phyloP scores from a whole-genome alignment of 345 rosid genomes.

The Turritis glabra region DNA sequence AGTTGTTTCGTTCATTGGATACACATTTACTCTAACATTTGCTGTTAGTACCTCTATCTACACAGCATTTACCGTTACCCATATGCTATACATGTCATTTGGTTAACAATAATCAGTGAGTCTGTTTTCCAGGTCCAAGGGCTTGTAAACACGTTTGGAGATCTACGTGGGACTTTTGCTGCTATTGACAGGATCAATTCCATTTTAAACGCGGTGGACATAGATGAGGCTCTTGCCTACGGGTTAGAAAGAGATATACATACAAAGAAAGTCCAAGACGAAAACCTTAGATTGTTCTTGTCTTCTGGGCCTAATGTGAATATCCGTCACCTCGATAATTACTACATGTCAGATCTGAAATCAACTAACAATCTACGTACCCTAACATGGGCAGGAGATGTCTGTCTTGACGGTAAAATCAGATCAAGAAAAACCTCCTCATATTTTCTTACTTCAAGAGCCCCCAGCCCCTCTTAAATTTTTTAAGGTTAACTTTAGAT shows the following conservation, averaged over 20 bases:
- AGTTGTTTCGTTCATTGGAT: slow-evolving; percentile 92
- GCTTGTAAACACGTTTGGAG: slow-evolving; percentile 90
- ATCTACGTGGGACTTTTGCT: slow-evolving; percentile 88
- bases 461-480: not conserved
- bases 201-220: slow-evolving; percentile 69
- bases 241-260: slow-evolving; percentile 87
- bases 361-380: slow-evolving; percentile 54
- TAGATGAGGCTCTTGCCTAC: slow-evolving; percentile 87
- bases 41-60: slow-evolving; percentile 60
- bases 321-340: slow-evolving; percentile 41
- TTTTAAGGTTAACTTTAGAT: not conserved
- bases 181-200: slow-evolving; percentile 90
- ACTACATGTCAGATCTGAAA: slow-evolving; percentile 75
- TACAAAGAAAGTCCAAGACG: slow-evolving; percentile 52
- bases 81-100: slow-evolving; percentile 20
- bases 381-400: slow-evolving; percentile 86
- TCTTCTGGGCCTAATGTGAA: slow-evolving; percentile 52
- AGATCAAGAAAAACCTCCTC: not conserved
- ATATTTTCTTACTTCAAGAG: not conserved
- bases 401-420: slow-evolving; percentile 75
- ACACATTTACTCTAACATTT: slow-evolving; percentile 91
- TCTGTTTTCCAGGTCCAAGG: slow-evolving; percentile 79
- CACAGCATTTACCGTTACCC: slow-evolving; percentile 3
- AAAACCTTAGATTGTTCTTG: slow-evolving; percentile 56
- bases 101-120: slow-evolving; percentile 3